A percentile compares a stretch with the other conserved stretches of the same genome.
Conservation (phyloP, 768 basidiomycete genomes). For the Mycena polygramma region DNA sequence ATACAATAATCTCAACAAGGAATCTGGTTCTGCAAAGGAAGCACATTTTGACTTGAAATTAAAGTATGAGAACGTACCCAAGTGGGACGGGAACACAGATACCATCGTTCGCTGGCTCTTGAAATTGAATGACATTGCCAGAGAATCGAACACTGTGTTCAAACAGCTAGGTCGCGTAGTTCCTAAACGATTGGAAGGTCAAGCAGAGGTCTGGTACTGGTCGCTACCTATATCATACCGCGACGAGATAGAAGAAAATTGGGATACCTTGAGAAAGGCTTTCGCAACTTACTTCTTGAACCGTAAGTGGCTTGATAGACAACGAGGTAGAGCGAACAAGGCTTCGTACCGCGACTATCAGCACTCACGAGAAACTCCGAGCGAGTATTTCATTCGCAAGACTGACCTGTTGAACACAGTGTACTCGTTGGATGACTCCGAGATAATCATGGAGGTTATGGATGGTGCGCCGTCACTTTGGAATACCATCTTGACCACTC, state of each 20-base stretch:
- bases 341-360: slow-evolving; percentile 45
- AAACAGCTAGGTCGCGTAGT: slow-evolving; percentile 46
- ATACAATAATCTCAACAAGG: not conserved
- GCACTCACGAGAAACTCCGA: slow-evolving; percentile 45
- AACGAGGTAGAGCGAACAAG: slow-evolving; percentile 42
- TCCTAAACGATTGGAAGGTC: slow-evolving; percentile 43
- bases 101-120: slow-evolving; percentile 45
- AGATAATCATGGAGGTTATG: too few relatives aligned
- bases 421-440: too few relatives aligned
- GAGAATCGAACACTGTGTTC: slow-evolving; percentile 37
- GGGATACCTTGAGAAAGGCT: slow-evolving; percentile 43
- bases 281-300: slow-evolving; percentile 51
- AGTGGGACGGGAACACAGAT: slow-evolving; percentile 49
- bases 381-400: slow-evolving; percentile 52
- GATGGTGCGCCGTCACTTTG: too few relatives aligned
- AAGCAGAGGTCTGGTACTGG: slow-evolving; percentile 49
- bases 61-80: slow-evolving; percentile 46
- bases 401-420: too few relatives aligned
- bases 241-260: slow-evolving; percentile 41
- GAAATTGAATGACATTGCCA: slow-evolving; percentile 42
- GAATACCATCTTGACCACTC: too few relatives aligned
- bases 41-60: slow-evolving; percentile 46
- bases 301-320: slow-evolving; percentile 44
- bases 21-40: not conserved
- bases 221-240: slow-evolving; percentile 29